Conservation (phyloP, 2,329 filamentous ascomycete species). For the Scolecobasidium constrictum region DNA sequence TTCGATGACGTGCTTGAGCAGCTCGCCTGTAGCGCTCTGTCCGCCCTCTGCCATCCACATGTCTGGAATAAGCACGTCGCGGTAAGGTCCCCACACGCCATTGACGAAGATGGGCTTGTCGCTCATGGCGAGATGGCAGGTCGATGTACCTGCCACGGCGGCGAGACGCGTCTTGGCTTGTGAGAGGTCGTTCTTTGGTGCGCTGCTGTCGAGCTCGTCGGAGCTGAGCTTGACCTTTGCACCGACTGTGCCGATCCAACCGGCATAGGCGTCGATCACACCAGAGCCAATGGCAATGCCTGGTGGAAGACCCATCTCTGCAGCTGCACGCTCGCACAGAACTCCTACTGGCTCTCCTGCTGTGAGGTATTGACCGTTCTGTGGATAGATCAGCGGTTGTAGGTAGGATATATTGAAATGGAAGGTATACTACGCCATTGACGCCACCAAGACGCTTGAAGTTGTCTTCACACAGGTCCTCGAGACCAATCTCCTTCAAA, state of each 20-base stretch:
- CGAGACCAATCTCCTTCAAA: constrained; percentile 73
- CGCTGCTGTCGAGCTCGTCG: constrained; percentile 55
- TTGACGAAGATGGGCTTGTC: constrained; percentile 85
- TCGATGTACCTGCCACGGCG: constrained; percentile 91
- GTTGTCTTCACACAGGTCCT: constrained; percentile 70
- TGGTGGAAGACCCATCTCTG: constrained; percentile 70
- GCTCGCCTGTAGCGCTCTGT: constrained; percentile 89
- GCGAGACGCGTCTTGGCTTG: constrained; percentile 90
- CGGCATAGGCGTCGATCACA: constrained; percentile 96
- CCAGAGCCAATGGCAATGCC: constrained; percentile 91
- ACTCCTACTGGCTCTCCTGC: constrained; percentile 85
- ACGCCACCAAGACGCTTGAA: constrained; percentile 93
- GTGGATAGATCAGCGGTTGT: constrained; percentile 22
- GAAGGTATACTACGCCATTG: constrained; percentile 74
- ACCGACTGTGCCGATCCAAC: constrained; percentile 98
- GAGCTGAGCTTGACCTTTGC: constrained; percentile 73
- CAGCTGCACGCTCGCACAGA: constrained; percentile 71
- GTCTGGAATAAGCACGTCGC: constrained; percentile 80
- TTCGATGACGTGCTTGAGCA: constrained; percentile 88
- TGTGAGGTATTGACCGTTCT: constrained; percentile 88
- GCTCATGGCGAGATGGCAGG: constrained; percentile 94
- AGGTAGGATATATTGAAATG: constrained; percentile 10
- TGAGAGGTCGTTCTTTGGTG: constrained; percentile 71
- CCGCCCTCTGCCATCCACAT: constrained; percentile 98
- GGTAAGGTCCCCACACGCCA: constrained; percentile 95